phyloP scores from a whole-genome alignment of 2,329 filamentous ascomycete genomes.

The Aureobasidium sp. region DNA sequence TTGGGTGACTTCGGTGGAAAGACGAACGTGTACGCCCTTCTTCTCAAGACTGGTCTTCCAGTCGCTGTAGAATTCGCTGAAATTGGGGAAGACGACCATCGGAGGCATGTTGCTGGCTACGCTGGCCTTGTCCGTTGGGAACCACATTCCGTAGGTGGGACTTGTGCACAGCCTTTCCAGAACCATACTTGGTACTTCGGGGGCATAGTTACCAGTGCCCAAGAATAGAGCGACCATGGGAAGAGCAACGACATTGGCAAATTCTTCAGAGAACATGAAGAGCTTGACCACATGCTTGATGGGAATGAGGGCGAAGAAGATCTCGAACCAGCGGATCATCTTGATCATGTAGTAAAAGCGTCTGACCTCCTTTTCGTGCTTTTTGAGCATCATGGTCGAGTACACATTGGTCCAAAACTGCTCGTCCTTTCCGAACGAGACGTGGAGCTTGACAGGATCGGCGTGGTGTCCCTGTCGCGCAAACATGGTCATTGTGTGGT shows the following conservation, averaged over 20 bases:
- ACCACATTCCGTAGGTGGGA: slow-evolving; percentile 55
- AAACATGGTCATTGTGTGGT: slow-evolving; percentile 62
- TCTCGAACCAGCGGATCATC: slow-evolving; percentile 53
- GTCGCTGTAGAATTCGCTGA: slow-evolving; percentile 53
- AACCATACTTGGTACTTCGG: slow-evolving; percentile 62
- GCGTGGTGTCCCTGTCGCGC: slow-evolving; percentile 49
- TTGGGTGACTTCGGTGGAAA: slow-evolving; percentile 49
- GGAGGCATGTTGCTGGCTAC: slow-evolving; percentile 46
- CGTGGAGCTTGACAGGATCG: slow-evolving; percentile 52
- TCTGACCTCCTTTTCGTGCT: slow-evolving; percentile 49
- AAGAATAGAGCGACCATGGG: slow-evolving; percentile 68
- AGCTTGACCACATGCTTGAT: slow-evolving; percentile 60
- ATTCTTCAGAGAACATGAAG: slow-evolving; percentile 63
- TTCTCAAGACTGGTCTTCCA: slow-evolving; percentile 50
- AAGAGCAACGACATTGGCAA: slow-evolving; percentile 62
- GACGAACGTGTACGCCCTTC: slow-evolving; percentile 50
- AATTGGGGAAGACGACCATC: slow-evolving; percentile 57
- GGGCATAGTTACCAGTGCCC: slow-evolving; percentile 67
- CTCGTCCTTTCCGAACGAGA: slow-evolving; percentile 57
- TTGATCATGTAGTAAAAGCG: slow-evolving; percentile 49
- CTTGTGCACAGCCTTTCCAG: slow-evolving; percentile 47
- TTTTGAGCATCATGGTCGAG: slow-evolving; percentile 50
- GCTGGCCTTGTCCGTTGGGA: slow-evolving; percentile 42
- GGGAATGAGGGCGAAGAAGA: slow-evolving; percentile 52
- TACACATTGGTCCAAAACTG: slow-evolving; percentile 62